Evolutionary conservation across 768 basidiomycete species (phyloP), one percentile per base, ranked within the genome.

Genomic region (Termitomyces sp.): DNA sequence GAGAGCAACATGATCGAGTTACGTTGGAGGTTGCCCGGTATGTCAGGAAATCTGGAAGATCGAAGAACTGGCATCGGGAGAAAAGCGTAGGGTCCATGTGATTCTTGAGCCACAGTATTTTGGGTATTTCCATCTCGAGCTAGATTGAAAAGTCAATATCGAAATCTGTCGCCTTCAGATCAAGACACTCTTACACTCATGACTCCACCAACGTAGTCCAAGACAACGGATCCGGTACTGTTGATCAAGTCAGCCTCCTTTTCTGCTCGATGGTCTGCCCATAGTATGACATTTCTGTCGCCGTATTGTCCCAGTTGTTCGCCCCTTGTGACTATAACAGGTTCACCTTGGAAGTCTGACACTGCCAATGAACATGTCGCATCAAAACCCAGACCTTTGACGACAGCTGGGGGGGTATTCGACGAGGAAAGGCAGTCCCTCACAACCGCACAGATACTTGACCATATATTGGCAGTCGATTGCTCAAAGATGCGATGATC

Each of bases 71-170:
- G 72, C 87, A 91, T 53, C 75, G 75, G 23, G 80, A 70, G 72
- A 99, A 98, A 17, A 75, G 77, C 11, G 79, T 73, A 0, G 82
- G 67, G 2, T 79, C 66, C 94, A 98, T 95, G 73, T 89, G 78
- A 58, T 84, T 86, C 71, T 95, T 98, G 43, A 98, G 80, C 97
- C 97, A 98, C 30, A 98, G 84, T 31, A 95, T 88, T 71, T 98
- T 98, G 0, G 96, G 96, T 44, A 98, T 84, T 72, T 98, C 96
- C 97, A 98, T 98, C 71, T 98, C 95, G 43, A 98, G 81, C 91
- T 97, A 60, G 1, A 38, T 5, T 15, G 11, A 40, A 40, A 17
- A 28, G 26, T 23, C 14, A 23, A 15, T 17, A 17, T 26, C 15
- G 1, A 6, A 44, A 14, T 44, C 19, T 9, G 4, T 30, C 10